Percentiles rank a stretch among this genome's conserved stretches.
Evolutionary conservation across 345 rosid genomes (phyloP).

Genomic region (Pelargonium nanum): DNA sequence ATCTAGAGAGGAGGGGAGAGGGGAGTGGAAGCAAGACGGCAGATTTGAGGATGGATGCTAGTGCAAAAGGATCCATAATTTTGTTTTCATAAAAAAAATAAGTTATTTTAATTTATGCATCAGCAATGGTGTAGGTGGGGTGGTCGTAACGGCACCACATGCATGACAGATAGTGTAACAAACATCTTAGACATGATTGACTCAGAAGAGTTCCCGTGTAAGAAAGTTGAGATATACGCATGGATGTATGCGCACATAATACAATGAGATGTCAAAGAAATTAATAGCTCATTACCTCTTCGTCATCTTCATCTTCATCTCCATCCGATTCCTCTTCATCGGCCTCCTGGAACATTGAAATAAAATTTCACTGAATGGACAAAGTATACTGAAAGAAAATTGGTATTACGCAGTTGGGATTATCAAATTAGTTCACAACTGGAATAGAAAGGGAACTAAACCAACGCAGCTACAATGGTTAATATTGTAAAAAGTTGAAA

Average conservation of each 20-base stretch:
- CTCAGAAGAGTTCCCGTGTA: too few species aligned
- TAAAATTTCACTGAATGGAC: neutral
- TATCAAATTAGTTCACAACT: neutral
- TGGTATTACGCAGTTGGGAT: neutral
- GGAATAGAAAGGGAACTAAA: neutral
- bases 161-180: too few species aligned
- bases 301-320: constrained; percentile 44
- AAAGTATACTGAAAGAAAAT: constrained; percentile 4
- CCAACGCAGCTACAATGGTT: neutral
- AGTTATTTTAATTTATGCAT: neutral
- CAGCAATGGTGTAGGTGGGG: neutral
- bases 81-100: too few species aligned
- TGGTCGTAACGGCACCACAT: neutral
- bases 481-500: neutral
- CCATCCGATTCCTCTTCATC: constrained; percentile 40
- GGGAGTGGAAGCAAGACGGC: too few species aligned
- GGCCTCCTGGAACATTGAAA: constrained; percentile 39
- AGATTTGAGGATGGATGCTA: neutral
- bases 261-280: neutral
- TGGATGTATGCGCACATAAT: neutral
- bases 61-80: neutral
- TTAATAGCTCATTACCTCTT: constrained; percentile 34
- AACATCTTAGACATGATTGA: too few species aligned
- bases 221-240: too few species aligned
- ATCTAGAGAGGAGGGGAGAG: too few species aligned